phyloP scores from a whole-genome alignment of 2,329 filamentous ascomycete species.

The Apiospora hydei region DNA sequence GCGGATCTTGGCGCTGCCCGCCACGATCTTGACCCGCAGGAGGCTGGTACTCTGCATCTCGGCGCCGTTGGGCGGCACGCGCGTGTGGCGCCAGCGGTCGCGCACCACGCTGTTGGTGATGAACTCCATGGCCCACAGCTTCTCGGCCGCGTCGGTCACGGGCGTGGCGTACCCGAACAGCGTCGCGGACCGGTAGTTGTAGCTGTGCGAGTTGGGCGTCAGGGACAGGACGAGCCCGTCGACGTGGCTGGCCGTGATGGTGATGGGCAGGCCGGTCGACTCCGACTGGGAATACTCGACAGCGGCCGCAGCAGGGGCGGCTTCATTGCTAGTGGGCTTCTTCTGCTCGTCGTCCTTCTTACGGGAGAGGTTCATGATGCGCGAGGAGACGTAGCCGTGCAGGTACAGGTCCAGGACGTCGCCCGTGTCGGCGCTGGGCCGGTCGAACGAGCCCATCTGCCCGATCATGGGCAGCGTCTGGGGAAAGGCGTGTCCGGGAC shows the following conservation, averaged over 20 bases:
- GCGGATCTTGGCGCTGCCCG: slow-evolving; percentile 79
- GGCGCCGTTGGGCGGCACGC: slow-evolving; percentile 73
- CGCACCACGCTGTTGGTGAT: slow-evolving; percentile 79
- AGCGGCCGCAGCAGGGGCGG: too few relatives aligned
- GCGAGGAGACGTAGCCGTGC: slow-evolving; percentile 83
- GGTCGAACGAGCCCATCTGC: slow-evolving; percentile 76
- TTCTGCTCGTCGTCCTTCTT: slow-evolving; percentile 28
- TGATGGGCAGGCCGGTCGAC: slow-evolving; percentile 70
- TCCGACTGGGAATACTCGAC: slow-evolving; percentile 31
- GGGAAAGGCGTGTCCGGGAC: slow-evolving; percentile 72
- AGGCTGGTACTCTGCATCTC: slow-evolving; percentile 81
- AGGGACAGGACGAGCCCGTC: slow-evolving; percentile 83
- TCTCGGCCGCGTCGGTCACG: slow-evolving; percentile 73
- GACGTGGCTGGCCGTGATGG: slow-evolving; percentile 74
- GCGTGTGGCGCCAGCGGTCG: slow-evolving; percentile 71
- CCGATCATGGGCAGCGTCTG: slow-evolving; percentile 86
- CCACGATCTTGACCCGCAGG: slow-evolving; percentile 70
- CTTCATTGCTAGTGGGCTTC: not conserved
- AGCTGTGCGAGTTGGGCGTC: slow-evolving; percentile 81
- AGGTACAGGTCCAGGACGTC: slow-evolving; percentile 80
- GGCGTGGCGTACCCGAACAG: slow-evolving; percentile 77
- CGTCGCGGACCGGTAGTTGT: slow-evolving; percentile 84
- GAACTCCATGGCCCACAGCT: slow-evolving; percentile 77
- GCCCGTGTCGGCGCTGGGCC: slow-evolving; percentile 64
- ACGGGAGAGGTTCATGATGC: slow-evolving; percentile 73